Evolutionary conservation across 495 filamentous ascomycete genomes (phyloP), one percentile per base, ranked within the genome.

Genomic region (Penicillium maclennaniae): DNA sequence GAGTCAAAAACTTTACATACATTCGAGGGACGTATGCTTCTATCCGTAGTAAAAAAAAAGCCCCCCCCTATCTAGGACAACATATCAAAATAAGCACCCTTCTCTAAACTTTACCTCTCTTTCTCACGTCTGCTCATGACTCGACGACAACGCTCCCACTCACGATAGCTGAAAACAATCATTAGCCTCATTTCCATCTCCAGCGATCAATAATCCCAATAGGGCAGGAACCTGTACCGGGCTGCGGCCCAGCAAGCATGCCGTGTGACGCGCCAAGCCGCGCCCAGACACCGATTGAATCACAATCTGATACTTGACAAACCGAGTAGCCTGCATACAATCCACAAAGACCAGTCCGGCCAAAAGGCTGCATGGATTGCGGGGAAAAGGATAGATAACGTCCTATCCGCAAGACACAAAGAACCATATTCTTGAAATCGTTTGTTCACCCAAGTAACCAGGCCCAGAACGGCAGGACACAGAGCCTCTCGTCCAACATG

Each of bases 181-280:
- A 14, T 20, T 14, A 40, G 7, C 15, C 38, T 17, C 19, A 0
- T 19, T 16, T 20, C 5, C n/a, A 40, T 20, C n/a, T 14, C n/a
- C 26, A 36, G 26, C 5, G 0, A 6, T 15, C 15, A n/a, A 26
- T 6, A 9, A 45, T 16, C 28, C 31, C 3, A 53, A 43, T 20
- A 53, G 15, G 19, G 6, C 36, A 48, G 23, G 21, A 10, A 39
- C 2, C 21, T 47, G 46, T 44, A 41, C 27, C 20, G 15, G 20
- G 1, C 49, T 38, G 28, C 31, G 9, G 31, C 31, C 10, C 31
- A 14, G 31, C 49, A 46, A 49, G 45, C 45, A 49, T 53, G 52
- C 37, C 45, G 59, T 59, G 46, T 36, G 38, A 62, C 59, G 40
- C 51, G 52, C 7, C 23, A 45, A 49, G 53, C 59, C 59, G 49